Conservation (phyloP, 139 green algal species). For the Tetradesmus obliquus region DNA sequence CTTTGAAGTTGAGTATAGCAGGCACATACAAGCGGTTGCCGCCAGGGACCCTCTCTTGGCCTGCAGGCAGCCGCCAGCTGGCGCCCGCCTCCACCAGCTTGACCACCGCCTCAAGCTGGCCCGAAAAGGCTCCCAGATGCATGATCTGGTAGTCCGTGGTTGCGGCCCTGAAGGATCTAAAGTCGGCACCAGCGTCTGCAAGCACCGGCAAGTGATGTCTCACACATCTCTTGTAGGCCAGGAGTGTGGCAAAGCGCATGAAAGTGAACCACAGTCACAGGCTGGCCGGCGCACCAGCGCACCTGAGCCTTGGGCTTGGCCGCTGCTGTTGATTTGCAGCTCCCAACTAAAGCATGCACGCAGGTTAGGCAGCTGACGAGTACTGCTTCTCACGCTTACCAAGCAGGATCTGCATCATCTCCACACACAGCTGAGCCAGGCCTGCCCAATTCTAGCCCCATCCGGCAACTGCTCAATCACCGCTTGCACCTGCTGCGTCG, state of each 20-base stretch:
- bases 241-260: background rate
- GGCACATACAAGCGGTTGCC: slow-evolving; percentile 1
- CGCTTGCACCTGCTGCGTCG: background rate
- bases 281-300: no score
- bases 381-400: background rate
- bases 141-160: background rate
- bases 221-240: no score
- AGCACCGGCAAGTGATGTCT: no score
- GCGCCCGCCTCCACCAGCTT: slow-evolving; percentile 27
- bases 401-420: slow-evolving; percentile 1
- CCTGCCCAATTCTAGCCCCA: no score
- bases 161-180: background rate
- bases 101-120: background rate
- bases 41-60: background rate
- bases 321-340: no score
- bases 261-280: no score
- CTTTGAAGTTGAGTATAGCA: background rate
- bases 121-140: slow-evolving; percentile 1
- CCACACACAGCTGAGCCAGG: no score
- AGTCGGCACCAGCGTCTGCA: slow-evolving; percentile 26
- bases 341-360: no score
- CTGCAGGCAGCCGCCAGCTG: no score
- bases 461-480: background rate
- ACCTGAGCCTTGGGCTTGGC: no score
- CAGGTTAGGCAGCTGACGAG: no score